Percentiles rank a stretch among this genome's conserved stretches.
Conservation (phyloP, 768 basidiomycete species). For the Rhodotorula kratochvilovae region DNA sequence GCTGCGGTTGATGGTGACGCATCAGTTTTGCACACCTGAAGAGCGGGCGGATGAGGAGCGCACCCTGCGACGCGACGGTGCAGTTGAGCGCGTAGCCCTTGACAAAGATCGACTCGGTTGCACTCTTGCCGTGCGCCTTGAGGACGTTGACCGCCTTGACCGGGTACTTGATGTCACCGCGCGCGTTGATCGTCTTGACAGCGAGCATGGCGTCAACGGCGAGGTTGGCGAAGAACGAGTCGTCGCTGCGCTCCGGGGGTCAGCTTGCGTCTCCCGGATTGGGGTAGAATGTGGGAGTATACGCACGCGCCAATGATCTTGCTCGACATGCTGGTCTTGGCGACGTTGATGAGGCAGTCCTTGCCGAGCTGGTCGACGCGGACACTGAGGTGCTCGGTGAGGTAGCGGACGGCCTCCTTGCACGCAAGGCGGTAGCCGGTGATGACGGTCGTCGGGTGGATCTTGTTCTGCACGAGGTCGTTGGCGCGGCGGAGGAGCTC, state of each 20-base stretch:
- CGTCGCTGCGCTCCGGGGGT: slow-evolving; percentile 62
- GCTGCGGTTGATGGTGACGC: slow-evolving; percentile 53
- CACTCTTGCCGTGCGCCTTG: slow-evolving; percentile 94
- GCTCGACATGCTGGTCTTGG: slow-evolving; percentile 97
- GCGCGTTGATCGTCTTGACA: slow-evolving; percentile 85
- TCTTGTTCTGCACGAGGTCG: slow-evolving; percentile 94
- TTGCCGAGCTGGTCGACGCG: slow-evolving; percentile 88
- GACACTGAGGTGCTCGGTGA: slow-evolving; percentile 93
- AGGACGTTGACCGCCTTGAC: slow-evolving; percentile 98
- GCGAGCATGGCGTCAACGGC: slow-evolving; percentile 98
- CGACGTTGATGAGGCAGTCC: slow-evolving; percentile 88
- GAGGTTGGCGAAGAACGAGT: slow-evolving; percentile 96
- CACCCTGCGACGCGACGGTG: slow-evolving; percentile 97
- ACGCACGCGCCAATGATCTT: slow-evolving; percentile 91
- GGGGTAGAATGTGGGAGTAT: not conserved
- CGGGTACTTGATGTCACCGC: slow-evolving; percentile 96
- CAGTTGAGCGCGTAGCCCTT: slow-evolving; percentile 97
- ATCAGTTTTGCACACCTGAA: not conserved
- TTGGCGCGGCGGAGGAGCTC: slow-evolving; percentile 93
- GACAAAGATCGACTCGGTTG: slow-evolving; percentile 88
- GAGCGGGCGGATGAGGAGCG: not conserved
- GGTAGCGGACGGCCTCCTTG: slow-evolving; percentile 92
- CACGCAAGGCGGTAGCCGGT: slow-evolving; percentile 96
- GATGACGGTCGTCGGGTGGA: slow-evolving; percentile 98
- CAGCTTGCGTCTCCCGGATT: not conserved